A percentile compares a stretch with the other conserved stretches of the same genome.
These are phyloP conservation scores for Diaporthe batatas DNA, from an alignment of 2,329 filamentous ascomycete genomes.

Conservation along the genomic window DNA sequence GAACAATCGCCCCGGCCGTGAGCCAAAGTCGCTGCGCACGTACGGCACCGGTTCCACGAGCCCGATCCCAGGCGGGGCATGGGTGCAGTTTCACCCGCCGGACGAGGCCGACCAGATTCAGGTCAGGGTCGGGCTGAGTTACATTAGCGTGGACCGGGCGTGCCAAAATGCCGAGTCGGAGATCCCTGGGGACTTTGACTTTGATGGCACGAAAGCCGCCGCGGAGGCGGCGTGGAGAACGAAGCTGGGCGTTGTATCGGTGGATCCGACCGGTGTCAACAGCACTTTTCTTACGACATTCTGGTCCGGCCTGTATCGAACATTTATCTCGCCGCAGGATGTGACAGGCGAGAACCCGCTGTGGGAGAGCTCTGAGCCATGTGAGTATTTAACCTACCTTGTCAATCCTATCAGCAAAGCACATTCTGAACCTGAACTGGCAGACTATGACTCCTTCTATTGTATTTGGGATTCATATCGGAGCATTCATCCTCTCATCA, in stretches of 20 bases:
- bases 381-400: background rate
- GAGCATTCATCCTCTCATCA: slow-evolving; percentile 75
- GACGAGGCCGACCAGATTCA: slow-evolving; percentile 37
- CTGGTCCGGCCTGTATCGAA: slow-evolving; percentile 73
- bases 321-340: slow-evolving; percentile 79
- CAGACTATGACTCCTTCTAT: slow-evolving; percentile 77
- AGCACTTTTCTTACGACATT: slow-evolving; percentile 37
- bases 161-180: slow-evolving; percentile 40
- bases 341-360: slow-evolving; percentile 79
- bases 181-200: slow-evolving; percentile 72
- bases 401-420: too few relatives aligned
- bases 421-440: background rate
- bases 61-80: slow-evolving; percentile 43
- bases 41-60: slow-evolving; percentile 40
- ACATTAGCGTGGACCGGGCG: slow-evolving; percentile 35
- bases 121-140: slow-evolving; percentile 39
- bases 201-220: slow-evolving; percentile 65
- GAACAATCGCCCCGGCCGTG: slow-evolving; percentile 61
- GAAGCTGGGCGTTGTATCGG: slow-evolving; percentile 70
- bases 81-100: slow-evolving; percentile 43
- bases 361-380: slow-evolving; percentile 74
- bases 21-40: slow-evolving; percentile 49
- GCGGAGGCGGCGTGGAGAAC: slow-evolving; percentile 73
- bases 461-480: slow-evolving; percentile 80
- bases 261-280: slow-evolving; percentile 40